Base-by-base conservation (phyloP, 176 grass and related monocot species). In the Triticum monococcum region DNA sequence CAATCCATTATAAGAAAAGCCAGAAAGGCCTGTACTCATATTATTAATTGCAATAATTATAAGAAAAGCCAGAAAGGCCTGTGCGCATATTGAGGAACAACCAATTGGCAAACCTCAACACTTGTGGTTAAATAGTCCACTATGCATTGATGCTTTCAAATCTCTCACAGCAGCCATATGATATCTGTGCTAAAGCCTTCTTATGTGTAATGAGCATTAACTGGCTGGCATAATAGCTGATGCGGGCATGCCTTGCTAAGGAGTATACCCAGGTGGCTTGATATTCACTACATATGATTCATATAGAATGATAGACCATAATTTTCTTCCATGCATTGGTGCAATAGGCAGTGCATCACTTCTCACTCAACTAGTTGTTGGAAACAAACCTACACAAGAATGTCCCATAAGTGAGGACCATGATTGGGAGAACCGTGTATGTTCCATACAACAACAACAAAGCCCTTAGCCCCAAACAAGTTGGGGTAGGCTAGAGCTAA, bases 151-250 rank as follows among this genome's bases (percentile, higher is more conserved):
- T 22, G 12, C 65, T 65, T 75, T 75, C n/a, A 62, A 60, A 72
- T 83, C 13, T 65, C 16, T 54, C 13, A 12, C 12, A 28, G 11
- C 57, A 65, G 22, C 32, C 23, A 4, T 77, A 61, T 8, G 3
- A 20, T 70, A 70, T 54, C 35, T 62, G 20, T 83, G 61, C 11
- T 41, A 86, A 79, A 72, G 24, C 78, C 14, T 83, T 72, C 64
- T 63, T 61, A 22, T 37, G 35, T 72, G 35, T 72, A 38, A 40
- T 13, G 36, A 12, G 20, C 9, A 72, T 56, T 26, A 70, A 72
- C 59, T 2, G 1, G 31, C 31, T 60, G 54, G 50, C 33, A 72
- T 28, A 9, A n/a, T 40, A 40, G 13, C 14, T 43, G 68, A 62
- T 43, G 68, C 3, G 1, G 8, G 1, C 33, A 73, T 4, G 9